Base-by-base conservation (phyloP, 768 basidiomycete species). In the Calocera viscosa region DNA sequence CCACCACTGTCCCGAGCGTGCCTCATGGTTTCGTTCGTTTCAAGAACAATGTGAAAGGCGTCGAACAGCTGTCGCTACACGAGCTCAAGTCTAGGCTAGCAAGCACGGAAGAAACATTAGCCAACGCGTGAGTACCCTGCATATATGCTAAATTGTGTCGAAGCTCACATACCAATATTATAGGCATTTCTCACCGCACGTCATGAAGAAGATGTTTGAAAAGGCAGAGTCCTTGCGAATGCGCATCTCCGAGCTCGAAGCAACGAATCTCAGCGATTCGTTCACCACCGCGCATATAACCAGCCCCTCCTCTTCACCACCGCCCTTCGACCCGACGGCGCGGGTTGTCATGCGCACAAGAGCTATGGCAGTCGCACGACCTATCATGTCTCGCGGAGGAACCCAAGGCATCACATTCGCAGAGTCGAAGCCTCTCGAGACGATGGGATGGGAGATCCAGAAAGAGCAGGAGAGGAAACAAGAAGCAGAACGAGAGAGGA, bases 11-110 rank as follows among this genome's bases (percentile, higher is more conserved):
- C 14, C 53, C 53, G 53, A 60, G 30, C 30, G 53, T 60, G 11
- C 53, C 53, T 19, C 53, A 60, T 60, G 53, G 53, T 8, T 60
- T 60, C 30, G 53, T 60, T 16, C 53, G 53, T 5, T 60, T 60
- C 53, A 60, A 60, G 53, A 60, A 60, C 30, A 60, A 60, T 60
- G 22, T 60, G 14, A 60, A 60, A 22, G 14, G 7, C 2, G 22
- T 60, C 26, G 53, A 60, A 22, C 14, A 60, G 26, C 53, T 60
- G 10, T 60, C 53, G 26, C 10, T 60, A 10, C 26, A 60, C 5
- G 53, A 60, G 22, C 53, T 60, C 26, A 60, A 60, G 53, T 60
- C 53, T 16, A 60, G 53, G 30, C 53, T 60, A 60, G 53, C 53
- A 7, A 32, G 14, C 24, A 60, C 53, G 14, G 53, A 60, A 32